phyloP scores from a whole-genome alignment of 805 yeast genomes.

The Yamadazyma ubonensis region DNA sequence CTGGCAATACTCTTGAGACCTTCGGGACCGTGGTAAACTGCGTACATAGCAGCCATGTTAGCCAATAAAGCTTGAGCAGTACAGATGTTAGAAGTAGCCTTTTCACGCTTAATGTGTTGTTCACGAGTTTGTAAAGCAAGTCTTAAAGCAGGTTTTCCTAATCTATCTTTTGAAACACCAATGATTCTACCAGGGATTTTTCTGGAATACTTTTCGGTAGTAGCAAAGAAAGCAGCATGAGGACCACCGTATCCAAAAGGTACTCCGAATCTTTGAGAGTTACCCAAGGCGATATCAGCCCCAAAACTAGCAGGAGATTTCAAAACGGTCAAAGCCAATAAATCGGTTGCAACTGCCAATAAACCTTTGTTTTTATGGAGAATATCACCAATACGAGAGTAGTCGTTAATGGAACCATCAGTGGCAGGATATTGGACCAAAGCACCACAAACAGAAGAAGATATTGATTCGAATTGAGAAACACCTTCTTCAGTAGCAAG shows the following conservation, averaged over 20 bases:
- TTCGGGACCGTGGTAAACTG: constrained; percentile 92
- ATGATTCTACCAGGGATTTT: constrained; percentile 96
- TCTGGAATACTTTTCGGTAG: constrained; percentile 73
- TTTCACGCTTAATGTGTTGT: constrained; percentile 96
- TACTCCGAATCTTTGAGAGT: constrained; percentile 94
- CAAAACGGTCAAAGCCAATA: constrained; percentile 81
- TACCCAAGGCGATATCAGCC: constrained; percentile 92
- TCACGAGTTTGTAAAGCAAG: constrained; percentile 97
- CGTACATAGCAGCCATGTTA: constrained; percentile 92
- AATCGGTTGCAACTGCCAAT: constrained; percentile 85
- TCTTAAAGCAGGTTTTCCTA: constrained; percentile 86
- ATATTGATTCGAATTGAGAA: constrained; percentile 22
- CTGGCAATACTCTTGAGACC: constrained; percentile 78
- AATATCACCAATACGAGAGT: constrained; percentile 56
- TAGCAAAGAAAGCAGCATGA: constrained; percentile 96
- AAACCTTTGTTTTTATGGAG: constrained; percentile 74
- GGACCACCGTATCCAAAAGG: constrained; percentile 99
- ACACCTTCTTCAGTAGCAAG: constrained; percentile 43
- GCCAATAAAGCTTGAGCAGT: constrained; percentile 97
- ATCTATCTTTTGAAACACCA: constrained; percentile 88
- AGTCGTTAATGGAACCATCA: constrained; percentile 62
- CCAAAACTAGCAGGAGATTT: constrained; percentile 83
- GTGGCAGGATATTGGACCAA: constrained; percentile 90
- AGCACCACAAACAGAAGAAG: constrained; percentile 65
- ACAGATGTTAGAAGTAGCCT: constrained; percentile 96